Conservation (phyloP, 2,329 filamentous ascomycete genomes). For the Huntiella omanensis region DNA sequence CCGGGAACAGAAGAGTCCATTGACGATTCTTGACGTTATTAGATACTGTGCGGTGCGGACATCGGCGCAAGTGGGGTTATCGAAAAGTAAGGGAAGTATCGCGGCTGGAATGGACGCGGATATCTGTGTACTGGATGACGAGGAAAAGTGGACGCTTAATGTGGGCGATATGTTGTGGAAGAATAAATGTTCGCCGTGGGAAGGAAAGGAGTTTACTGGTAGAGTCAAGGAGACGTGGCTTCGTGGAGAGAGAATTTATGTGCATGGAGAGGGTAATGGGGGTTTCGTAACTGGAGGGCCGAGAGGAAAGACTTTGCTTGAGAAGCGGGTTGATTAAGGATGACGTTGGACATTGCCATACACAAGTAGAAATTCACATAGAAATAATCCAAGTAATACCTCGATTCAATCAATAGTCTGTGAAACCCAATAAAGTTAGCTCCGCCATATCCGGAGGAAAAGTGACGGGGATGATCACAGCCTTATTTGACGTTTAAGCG, state of each 20-base stretch:
- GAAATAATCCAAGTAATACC: too few species aligned
- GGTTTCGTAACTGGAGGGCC: conserved; percentile 33
- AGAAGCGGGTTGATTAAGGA: conserved; percentile 26
- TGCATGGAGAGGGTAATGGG: conserved; percentile 33
- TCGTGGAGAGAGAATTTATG: conserved; percentile 56
- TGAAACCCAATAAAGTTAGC: too few species aligned
- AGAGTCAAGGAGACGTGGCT: conserved; percentile 76
- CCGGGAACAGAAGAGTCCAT: conserved; percentile 24
- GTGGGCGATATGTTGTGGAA: conserved; percentile 78
- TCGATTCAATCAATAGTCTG: too few species aligned
- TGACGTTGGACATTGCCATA: too few species aligned
- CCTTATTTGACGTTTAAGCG: too few species aligned
- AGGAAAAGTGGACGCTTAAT: conserved; percentile 55
- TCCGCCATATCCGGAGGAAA: too few species aligned
- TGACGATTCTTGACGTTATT: conserved; percentile 57
- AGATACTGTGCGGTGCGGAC: conserved; percentile 75
- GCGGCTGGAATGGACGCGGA: conserved; percentile 73
- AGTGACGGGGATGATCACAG: too few species aligned
- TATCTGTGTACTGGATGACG: conserved; percentile 79
- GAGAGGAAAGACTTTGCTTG: conserved; percentile 36
- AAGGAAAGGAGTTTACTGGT: conserved; percentile 59
- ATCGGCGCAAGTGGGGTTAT: conserved; percentile 69
- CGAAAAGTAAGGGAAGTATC: conserved; percentile 64
- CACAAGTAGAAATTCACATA: too few species aligned
- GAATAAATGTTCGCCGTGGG: conserved; percentile 82